A percentile compares a stretch with the other conserved stretches of the same genome.
phyloP scores from a whole-genome alignment of 352 stramenopile genomes.

The Phytophthora pistaciae region DNA sequence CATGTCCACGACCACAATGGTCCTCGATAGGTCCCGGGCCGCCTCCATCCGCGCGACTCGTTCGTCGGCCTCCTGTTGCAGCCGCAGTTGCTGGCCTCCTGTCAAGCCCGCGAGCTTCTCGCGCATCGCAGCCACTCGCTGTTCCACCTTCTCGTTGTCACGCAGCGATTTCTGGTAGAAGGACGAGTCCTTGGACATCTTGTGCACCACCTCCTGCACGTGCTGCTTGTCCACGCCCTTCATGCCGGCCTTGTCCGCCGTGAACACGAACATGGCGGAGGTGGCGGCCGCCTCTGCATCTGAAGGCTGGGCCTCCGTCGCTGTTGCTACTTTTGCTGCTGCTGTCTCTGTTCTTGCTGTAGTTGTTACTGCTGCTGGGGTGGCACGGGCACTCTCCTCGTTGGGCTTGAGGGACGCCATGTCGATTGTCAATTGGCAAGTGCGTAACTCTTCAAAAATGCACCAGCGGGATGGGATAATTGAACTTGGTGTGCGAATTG shows the following conservation, averaged over 20 bases:
- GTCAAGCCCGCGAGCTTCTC: slow-evolving; percentile 70
- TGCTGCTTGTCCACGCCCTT: slow-evolving; percentile 87
- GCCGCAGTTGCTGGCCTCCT: slow-evolving; percentile 27
- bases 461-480: slow-evolving; percentile 16
- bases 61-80: slow-evolving; percentile 55
- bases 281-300: slow-evolving; percentile 17
- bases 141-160: slow-evolving; percentile 90
- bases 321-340: not conserved
- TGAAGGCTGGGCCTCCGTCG: not conserved
- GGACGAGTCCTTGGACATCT: slow-evolving; percentile 94
- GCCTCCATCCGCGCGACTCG: slow-evolving; percentile 64
- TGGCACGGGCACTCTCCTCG: not conserved
- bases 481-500: slow-evolving; percentile 15
- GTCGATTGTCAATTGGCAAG: slow-evolving; percentile 27
- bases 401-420: slow-evolving; percentile 25
- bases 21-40: slow-evolving; percentile 64
- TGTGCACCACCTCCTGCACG: slow-evolving; percentile 94
- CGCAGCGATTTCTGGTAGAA: slow-evolving; percentile 94
- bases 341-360: not conserved
- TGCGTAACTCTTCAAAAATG: slow-evolving; percentile 16
- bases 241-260: slow-evolving; percentile 90
- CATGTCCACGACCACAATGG: slow-evolving; percentile 95
- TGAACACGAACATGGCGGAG: slow-evolving; percentile 84
- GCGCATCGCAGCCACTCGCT: slow-evolving; percentile 81
- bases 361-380: not conserved